Percentiles rank a stretch among this genome's conserved stretches.
Conservation (phyloP, 2,329 filamentous ascomycete genomes). For the Thelonectria discophora region DNA sequence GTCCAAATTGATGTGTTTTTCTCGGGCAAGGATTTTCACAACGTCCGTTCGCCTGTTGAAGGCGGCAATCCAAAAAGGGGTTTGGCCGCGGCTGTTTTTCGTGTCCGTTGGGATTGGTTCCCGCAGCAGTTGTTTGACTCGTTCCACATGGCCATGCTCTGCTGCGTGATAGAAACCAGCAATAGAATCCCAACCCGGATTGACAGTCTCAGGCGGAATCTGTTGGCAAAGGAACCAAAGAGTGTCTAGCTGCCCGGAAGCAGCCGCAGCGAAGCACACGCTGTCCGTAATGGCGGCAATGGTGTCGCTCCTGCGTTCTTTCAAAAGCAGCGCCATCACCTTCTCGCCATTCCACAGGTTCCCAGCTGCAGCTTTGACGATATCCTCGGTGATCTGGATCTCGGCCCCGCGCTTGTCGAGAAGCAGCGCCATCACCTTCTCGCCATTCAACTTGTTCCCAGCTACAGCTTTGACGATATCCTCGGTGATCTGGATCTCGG, state of each 20-base stretch:
- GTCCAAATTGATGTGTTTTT: not conserved
- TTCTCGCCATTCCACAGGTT: not conserved
- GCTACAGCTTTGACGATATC: no score
- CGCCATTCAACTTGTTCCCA: no score
- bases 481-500: no score
- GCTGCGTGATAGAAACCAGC: not conserved
- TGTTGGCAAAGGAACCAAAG: constrained; percentile 1
- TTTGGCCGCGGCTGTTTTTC: not conserved
- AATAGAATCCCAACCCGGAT: constrained; percentile 6
- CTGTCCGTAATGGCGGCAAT: constrained; percentile 2
- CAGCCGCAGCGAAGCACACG: not conserved
- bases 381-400: not conserved
- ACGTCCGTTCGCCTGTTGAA: not conserved
- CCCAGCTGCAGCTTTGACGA: not conserved
- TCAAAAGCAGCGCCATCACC: not conserved
- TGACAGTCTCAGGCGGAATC: not conserved
- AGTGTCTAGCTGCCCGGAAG: not conserved
- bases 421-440: no score
- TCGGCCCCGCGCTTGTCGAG: no score
- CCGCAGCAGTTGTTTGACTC: not conserved
- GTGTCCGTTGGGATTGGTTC: not conserved
- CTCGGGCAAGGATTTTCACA: not conserved
- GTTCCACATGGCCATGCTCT: not conserved
- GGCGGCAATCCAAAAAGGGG: not conserved
- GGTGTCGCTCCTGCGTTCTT: not conserved